These are phyloP conservation scores for Exophiala phaeomuriformis DNA, from an alignment of 2,329 filamentous ascomycete species.

Conservation along the genomic window DNA sequence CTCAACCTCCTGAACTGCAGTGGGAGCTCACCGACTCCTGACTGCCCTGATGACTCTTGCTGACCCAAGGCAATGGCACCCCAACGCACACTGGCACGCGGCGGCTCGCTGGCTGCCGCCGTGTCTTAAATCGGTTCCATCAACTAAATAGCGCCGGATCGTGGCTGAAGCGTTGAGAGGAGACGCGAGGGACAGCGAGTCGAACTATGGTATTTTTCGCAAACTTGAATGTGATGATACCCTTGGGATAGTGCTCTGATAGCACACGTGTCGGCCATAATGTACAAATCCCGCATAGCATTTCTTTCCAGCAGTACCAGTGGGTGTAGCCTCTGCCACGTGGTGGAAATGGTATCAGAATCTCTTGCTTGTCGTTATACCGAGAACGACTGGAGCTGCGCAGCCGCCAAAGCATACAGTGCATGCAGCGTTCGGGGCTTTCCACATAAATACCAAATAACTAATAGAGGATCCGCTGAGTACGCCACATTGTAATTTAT, in stretches of 20 bases:
- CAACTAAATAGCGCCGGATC: too few relatives aligned
- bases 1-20: too few relatives aligned
- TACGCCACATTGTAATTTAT: too few relatives aligned
- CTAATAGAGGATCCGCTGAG: neutral
- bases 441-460: neutral
- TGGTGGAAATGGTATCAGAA: too few relatives aligned
- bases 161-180: too few relatives aligned
- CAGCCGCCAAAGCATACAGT: neutral
- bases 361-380: too few relatives aligned
- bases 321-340: too few relatives aligned
- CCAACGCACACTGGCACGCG: neutral
- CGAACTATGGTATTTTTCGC: too few relatives aligned
- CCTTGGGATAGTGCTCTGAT: neutral
- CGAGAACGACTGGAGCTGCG: neutral
- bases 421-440: neutral
- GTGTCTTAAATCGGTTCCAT: too few relatives aligned
- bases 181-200: too few relatives aligned
- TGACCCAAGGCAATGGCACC: conserved; percentile 1
- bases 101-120: too few relatives aligned
- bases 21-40: too few relatives aligned
- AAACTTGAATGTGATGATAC: neutral
- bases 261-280: neutral
- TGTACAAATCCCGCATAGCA: neutral
- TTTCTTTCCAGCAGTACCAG: neutral
- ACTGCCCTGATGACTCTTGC: neutral